These are phyloP conservation scores for Aristolochia californica DNA, from an alignment of 164 flowering plant species.

Conservation along the genomic window DNA sequence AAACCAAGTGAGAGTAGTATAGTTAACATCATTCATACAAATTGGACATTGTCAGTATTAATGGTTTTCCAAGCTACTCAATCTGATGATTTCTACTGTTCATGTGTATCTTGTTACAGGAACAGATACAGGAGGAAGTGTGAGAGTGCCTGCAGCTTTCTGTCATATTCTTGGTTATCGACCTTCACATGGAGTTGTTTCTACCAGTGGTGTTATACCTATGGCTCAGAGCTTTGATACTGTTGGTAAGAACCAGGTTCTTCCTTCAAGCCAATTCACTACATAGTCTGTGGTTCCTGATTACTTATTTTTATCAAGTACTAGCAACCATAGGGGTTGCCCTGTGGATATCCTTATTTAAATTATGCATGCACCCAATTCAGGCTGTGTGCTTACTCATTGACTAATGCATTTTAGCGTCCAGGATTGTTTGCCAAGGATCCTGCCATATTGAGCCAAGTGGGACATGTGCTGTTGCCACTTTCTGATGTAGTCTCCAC, in stretches of 20 bases:
- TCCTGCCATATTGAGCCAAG: conserved; percentile 47
- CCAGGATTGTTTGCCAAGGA: conserved; percentile 95
- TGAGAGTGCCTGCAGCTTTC: conserved; percentile 81
- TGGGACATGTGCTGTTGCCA: conserved; percentile 58
- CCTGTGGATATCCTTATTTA: too few species aligned
- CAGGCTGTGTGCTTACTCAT: too few species aligned
- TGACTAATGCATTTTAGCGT: not conserved
- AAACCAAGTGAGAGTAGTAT: not conserved
- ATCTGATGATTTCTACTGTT: too few species aligned
- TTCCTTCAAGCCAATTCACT: not conserved
- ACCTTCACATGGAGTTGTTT: conserved; percentile 71
- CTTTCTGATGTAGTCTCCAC: conserved; percentile 15
- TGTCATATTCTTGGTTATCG: conserved; percentile 87
- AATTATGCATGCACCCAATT: too few species aligned
- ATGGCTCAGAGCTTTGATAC: conserved; percentile 95
- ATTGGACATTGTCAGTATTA: too few species aligned
- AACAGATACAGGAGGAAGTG: conserved; percentile 94
- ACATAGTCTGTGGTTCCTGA: not conserved
- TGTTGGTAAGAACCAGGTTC: conserved; percentile 54
- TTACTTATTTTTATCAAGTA: not conserved
- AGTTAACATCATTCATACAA: not conserved
- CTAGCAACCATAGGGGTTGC: not conserved
- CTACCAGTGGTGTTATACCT: conserved; percentile 65
- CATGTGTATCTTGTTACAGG: conserved; percentile 26
- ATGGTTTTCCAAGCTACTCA: too few species aligned